Percentiles rank a stretch among this genome's conserved stretches.
phyloP scores from a whole-genome alignment of 1,139 yeast genomes.

The Entelexis sorbosivorans region DNA sequence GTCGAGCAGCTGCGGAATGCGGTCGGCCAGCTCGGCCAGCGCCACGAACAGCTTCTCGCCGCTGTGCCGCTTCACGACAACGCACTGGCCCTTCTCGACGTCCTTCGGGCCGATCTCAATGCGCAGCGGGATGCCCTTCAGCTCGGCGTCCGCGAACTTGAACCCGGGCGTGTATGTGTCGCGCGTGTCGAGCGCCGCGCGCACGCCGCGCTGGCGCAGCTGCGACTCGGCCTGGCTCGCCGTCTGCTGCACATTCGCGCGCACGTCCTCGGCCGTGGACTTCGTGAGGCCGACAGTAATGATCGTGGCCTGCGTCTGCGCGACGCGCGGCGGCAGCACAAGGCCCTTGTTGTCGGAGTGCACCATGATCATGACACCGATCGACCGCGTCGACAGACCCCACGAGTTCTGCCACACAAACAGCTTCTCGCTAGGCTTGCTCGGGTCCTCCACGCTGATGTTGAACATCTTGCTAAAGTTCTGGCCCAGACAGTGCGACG shows the following conservation, averaged over 20 bases:
- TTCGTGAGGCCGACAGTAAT: constrained; percentile 92
- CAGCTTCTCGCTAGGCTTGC: constrained; percentile 41
- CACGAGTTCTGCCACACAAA: constrained; percentile 95
- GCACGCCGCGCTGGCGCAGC: constrained; percentile 42
- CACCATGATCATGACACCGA: constrained; percentile 98
- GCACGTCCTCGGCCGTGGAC: constrained; percentile 68
- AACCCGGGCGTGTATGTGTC: constrained; percentile 96
- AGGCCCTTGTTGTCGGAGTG: constrained; percentile 98
- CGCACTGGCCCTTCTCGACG: constrained; percentile 62
- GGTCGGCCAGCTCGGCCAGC: constrained; percentile 52
- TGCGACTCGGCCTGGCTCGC: constrained; percentile 55
- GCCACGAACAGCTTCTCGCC: constrained; percentile 61
- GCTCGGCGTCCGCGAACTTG: constrained; percentile 97
- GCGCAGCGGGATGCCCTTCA: constrained; percentile 90
- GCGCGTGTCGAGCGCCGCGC: constrained; percentile 79
- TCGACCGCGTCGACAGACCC: constrained; percentile 97
- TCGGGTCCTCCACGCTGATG: constrained; percentile 89
- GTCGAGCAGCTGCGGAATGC: constrained; percentile 66
- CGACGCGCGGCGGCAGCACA: constrained; percentile 94
- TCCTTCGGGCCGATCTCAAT: constrained; percentile 95
- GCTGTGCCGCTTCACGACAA: constrained; percentile 88
- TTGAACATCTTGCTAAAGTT: constrained; percentile 98
- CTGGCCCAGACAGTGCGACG: constrained; percentile 95
- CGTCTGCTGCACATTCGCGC: constrained; percentile 55
- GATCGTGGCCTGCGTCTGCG: constrained; percentile 82